phyloP scores from a whole-genome alignment of 2,329 filamentous ascomycete species.

The Teratosphaeria gauchensis region DNA sequence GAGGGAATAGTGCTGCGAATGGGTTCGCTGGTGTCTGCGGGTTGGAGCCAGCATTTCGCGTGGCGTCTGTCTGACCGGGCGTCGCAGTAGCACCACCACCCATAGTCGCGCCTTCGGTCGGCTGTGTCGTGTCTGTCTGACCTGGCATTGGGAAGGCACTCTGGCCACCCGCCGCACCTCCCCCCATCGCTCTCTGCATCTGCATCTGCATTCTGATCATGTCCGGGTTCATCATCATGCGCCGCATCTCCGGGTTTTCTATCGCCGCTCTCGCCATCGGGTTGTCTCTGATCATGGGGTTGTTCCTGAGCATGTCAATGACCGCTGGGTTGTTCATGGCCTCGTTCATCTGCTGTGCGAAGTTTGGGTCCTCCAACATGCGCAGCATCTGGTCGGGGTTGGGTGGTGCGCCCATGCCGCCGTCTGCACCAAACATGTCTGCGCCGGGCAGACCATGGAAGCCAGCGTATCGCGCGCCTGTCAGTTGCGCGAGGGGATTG shows the following conservation, averaged over 20 bases:
- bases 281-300: slow-evolving; percentile 71
- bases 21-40: slow-evolving; percentile 40
- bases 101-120: slow-evolving; percentile 20
- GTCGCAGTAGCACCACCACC: slow-evolving; percentile 4
- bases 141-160: slow-evolving; percentile 78
- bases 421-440: slow-evolving; percentile 86
- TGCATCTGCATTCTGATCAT: slow-evolving; percentile 72
- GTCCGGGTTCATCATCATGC: slow-evolving; percentile 87
- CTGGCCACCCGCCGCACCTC: slow-evolving; percentile 41
- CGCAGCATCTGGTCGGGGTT: slow-evolving; percentile 70
- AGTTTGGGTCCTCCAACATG: slow-evolving; percentile 81
- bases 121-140: slow-evolving; percentile 68
- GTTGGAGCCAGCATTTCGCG: neutral
- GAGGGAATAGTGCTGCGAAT: slow-evolving; percentile 51
- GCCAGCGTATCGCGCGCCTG: slow-evolving; percentile 86
- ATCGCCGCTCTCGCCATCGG: slow-evolving; percentile 82
- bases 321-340: slow-evolving; percentile 92
- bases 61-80: slow-evolving; percentile 22
- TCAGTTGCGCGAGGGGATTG: slow-evolving; percentile 82
- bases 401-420: slow-evolving; percentile 85
- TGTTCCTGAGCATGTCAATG: slow-evolving; percentile 64
- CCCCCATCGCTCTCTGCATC: slow-evolving; percentile 60
- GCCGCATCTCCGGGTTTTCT: slow-evolving; percentile 75
- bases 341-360: slow-evolving; percentile 82
- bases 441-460: slow-evolving; percentile 80